These are phyloP conservation scores for Fragaria nilgerrensis DNA, from an alignment of 306 rosid species.

Conservation along the genomic window DNA sequence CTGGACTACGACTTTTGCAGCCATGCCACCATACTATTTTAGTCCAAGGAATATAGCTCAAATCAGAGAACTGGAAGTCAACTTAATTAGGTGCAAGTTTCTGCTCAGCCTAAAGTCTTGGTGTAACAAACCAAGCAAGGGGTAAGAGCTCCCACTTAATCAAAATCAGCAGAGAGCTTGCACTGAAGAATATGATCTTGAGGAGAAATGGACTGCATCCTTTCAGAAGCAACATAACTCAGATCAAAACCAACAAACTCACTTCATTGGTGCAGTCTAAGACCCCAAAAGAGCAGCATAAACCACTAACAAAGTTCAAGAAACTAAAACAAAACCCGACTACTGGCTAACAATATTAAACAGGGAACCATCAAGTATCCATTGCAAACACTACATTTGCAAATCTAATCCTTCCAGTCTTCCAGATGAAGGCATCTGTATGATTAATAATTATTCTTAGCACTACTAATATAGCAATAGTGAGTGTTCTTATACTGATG, in stretches of 20 bases:
- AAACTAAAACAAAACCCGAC: background rate
- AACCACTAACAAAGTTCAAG: background rate
- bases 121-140: background rate
- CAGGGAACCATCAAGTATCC: background rate
- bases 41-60: background rate
- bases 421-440: background rate
- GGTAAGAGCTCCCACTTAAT: background rate
- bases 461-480: background rate
- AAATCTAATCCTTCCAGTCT: background rate
- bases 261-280: background rate
- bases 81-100: background rate
- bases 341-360: background rate
- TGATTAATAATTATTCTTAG: background rate
- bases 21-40: background rate
- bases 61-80: background rate
- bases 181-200: background rate
- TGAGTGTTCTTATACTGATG: background rate
- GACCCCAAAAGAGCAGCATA: background rate
- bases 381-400: background rate
- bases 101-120: background rate
- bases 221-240: conserved; percentile 8
- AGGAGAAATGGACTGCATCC: background rate
- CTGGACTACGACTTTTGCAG: background rate
- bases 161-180: conserved; percentile 2
- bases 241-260: conserved; percentile 4